phyloP scores from a whole-genome alignment of 2,329 filamentous ascomycete species.

The Aureobasidium mangrovei region DNA sequence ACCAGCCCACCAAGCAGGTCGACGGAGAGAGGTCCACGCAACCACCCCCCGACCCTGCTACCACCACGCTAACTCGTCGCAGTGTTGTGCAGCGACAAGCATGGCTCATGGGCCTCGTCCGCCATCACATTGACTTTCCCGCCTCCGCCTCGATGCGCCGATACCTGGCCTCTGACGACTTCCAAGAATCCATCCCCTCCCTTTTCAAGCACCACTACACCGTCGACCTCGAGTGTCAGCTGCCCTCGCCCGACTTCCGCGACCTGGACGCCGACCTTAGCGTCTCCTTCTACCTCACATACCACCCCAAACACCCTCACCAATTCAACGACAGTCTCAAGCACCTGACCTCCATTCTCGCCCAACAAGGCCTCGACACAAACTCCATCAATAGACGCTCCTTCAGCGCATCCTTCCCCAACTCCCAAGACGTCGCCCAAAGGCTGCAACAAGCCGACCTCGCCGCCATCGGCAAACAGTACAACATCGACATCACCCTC shows the following conservation, averaged over 20 bases:
- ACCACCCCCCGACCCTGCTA: not conserved
- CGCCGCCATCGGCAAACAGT: constrained; percentile 6
- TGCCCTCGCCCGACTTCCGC: not conserved
- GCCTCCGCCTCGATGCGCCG: not conserved
- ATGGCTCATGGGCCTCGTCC: constrained; percentile 55
- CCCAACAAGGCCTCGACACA: not conserved
- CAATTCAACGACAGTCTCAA: constrained; percentile 3
- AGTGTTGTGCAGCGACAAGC: constrained; percentile 90
- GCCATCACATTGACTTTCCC: constrained; percentile 7
- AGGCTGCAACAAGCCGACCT: constrained; percentile 1
- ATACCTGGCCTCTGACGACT: not conserved
- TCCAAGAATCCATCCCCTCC: not conserved
- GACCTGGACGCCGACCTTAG: not conserved
- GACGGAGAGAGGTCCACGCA: constrained; percentile 68
- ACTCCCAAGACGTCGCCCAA: not conserved
- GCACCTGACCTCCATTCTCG: not conserved
- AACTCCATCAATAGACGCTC: constrained; percentile 6
- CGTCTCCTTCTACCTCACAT: constrained; percentile 2
- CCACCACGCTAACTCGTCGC: constrained; percentile 11
- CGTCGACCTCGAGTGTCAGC: not conserved
- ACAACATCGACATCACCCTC: constrained; percentile 7
- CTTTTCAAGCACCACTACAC: not conserved
- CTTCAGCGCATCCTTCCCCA: not conserved
- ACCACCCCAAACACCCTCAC: constrained; percentile 4
- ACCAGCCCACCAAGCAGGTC: constrained; percentile 65